Percentiles rank a stretch among this genome's conserved stretches.
These are phyloP conservation scores for Vaccinium corymbosum DNA, from an alignment of 148 eudicot genomes.

Conservation along the genomic window DNA sequence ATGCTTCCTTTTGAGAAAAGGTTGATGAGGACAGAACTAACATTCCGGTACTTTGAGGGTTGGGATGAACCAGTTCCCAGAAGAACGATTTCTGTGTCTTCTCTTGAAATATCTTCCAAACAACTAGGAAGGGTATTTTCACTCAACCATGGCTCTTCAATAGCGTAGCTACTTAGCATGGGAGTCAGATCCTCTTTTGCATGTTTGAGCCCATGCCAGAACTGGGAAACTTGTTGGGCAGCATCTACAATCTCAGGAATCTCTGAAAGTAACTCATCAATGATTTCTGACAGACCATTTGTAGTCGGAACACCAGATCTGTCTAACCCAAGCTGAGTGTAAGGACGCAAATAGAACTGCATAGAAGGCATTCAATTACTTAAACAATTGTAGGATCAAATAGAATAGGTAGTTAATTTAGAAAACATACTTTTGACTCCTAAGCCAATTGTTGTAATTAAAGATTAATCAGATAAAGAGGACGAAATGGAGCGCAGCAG, in stretches of 20 bases:
- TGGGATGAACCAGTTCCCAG: conserved; percentile 98
- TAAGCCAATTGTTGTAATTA: background rate
- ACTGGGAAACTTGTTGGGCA: conserved; percentile 48
- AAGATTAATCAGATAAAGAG: background rate
- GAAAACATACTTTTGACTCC: background rate
- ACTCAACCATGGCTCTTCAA: conserved; percentile 74
- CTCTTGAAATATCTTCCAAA: conserved; percentile 71
- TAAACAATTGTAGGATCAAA: background rate
- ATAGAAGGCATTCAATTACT: conserved; percentile 10
- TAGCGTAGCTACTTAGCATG: conserved; percentile 15
- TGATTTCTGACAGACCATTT: conserved; percentile 35
- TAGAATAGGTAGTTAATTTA: background rate
- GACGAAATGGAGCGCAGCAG: background rate
- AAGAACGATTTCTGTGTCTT: conserved; percentile 93
- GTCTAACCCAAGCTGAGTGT: conserved; percentile 72
- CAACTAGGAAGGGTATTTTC: conserved; percentile 63
- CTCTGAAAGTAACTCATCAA: conserved; percentile 60
- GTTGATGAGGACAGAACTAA: conserved; percentile 77
- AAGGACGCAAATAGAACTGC: conserved; percentile 88
- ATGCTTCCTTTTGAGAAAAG: conserved; percentile 84
- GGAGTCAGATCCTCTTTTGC: conserved; percentile 18
- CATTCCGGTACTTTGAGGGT: conserved; percentile 96
- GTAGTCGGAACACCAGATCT: conserved; percentile 52
- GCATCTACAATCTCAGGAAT: conserved; percentile 75
- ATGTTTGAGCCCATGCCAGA: conserved; percentile 35